A percentile compares a stretch with the other conserved stretches of the same genome.
phyloP scores from a whole-genome alignment of 1,284 basidiomycete species.

The Trichosporon sp. region DNA sequence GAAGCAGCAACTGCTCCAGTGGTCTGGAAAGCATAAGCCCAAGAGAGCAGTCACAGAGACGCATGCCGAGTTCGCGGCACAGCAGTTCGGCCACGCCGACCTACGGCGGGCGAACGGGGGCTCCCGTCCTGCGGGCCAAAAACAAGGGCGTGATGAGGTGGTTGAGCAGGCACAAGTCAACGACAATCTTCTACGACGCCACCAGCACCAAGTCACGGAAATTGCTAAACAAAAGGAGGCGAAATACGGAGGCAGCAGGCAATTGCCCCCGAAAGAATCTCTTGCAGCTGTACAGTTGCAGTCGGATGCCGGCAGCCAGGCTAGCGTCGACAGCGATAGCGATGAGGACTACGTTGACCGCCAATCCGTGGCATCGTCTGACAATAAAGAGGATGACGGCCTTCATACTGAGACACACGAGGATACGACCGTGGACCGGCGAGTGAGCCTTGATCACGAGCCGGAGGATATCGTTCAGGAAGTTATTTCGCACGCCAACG shows the following conservation, averaged over 20 bases:
- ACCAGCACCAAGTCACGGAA: conserved; percentile 17
- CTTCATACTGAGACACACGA: too few relatives aligned
- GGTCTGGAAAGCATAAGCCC: conserved; percentile 18
- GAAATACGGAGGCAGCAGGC: conserved; percentile 21
- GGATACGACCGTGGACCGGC: too few relatives aligned
- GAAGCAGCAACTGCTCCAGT: conserved; percentile 20
- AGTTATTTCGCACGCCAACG: too few relatives aligned
- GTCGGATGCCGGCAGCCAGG: neutral
- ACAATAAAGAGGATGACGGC: conserved; percentile 10
- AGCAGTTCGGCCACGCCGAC: conserved; percentile 25
- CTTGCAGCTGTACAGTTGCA: conserved; percentile 2
- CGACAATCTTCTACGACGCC: neutral
- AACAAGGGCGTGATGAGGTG: conserved; percentile 24
- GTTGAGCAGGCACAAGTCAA: conserved; percentile 22
- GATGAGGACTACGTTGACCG: conserved; percentile 26
- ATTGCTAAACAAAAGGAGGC: conserved; percentile 25
- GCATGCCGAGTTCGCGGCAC: conserved; percentile 28
- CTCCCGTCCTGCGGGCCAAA: conserved; percentile 28
- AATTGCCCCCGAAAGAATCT: conserved; percentile 23
- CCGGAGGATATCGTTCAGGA: too few relatives aligned
- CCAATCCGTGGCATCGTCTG: neutral
- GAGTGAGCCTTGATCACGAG: too few relatives aligned
- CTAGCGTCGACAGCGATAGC: conserved; percentile 12
- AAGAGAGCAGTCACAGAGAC: conserved; percentile 30
- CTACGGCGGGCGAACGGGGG: conserved; percentile 25